phyloP scores from a whole-genome alignment of 2,329 filamentous ascomycete species.

The Emmonsiellopsis sp. region DNA sequence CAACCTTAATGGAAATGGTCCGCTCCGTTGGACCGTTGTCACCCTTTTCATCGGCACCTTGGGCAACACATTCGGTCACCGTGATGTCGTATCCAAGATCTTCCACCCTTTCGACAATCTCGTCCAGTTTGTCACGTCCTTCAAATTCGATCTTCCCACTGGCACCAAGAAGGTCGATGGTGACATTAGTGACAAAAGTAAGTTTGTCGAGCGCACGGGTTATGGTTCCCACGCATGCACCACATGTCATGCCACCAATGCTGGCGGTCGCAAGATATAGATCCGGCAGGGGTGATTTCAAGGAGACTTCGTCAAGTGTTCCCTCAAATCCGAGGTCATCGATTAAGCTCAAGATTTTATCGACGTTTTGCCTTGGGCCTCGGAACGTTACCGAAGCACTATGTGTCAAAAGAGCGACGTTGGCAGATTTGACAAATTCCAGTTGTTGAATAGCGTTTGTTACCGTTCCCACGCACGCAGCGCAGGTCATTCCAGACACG shows the following conservation, averaged over 20 bases:
- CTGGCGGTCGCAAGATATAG: conserved; percentile 36
- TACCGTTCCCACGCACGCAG: conserved; percentile 56
- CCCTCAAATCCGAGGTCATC: conserved; percentile 43
- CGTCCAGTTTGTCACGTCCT: conserved; percentile 35
- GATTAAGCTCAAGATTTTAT: conserved; percentile 39
- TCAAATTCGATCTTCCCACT: conserved; percentile 40
- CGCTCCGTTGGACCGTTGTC: conserved; percentile 31
- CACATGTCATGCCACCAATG: conserved; percentile 50
- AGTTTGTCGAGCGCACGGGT: conserved; percentile 37
- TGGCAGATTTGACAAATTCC: conserved; percentile 48
- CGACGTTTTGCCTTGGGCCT: conserved; percentile 36
- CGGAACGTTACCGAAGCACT: conserved; percentile 53
- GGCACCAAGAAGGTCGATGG: conserved; percentile 44
- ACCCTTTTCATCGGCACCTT: conserved; percentile 27
- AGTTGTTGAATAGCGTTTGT: conserved; percentile 49
- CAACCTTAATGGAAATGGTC: conserved; percentile 55
- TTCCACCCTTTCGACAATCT: conserved; percentile 42
- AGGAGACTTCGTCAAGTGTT: conserved; percentile 27
- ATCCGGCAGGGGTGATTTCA: conserved; percentile 6
- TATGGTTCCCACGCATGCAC: conserved; percentile 44
- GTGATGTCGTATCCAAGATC: conserved; percentile 57
- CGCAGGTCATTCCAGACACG: conserved; percentile 65
- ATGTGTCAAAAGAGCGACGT: conserved; percentile 58
- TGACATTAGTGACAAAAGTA: conserved; percentile 37
- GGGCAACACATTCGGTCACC: conserved; percentile 38